These are phyloP conservation scores for Hyaloscypha finlandica DNA, from an alignment of 495 filamentous ascomycete genomes.

Conservation along the genomic window DNA sequence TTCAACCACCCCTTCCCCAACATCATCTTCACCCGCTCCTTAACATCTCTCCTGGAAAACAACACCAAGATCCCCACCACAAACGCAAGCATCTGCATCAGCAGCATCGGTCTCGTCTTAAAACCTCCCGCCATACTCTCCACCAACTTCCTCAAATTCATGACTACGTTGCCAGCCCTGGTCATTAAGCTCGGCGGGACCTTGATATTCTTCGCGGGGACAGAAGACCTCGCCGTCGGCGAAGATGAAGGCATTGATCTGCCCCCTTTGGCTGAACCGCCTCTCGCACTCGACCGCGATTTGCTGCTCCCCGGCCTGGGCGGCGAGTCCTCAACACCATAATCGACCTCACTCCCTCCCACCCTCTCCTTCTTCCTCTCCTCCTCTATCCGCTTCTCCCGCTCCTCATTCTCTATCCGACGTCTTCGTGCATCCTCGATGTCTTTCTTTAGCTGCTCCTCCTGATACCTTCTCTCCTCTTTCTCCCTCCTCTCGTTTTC, in stretches of 20 bases:
- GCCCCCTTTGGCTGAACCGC: slow-evolving; percentile 38
- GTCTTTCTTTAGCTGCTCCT: slow-evolving; percentile 58
- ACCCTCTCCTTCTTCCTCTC: slow-evolving; percentile 35
- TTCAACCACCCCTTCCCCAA: slow-evolving; percentile 78
- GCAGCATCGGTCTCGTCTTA: slow-evolving; percentile 68
- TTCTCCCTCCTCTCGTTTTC: slow-evolving; percentile 63
- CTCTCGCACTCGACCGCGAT: slow-evolving; percentile 32
- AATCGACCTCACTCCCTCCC: slow-evolving; percentile 54
- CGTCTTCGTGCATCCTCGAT: slow-evolving; percentile 59
- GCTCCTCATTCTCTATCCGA: slow-evolving; percentile 54
- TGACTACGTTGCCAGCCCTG: slow-evolving; percentile 50
- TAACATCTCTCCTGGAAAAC: slow-evolving; percentile 70
- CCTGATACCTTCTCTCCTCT: slow-evolving; percentile 62
- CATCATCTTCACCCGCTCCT: slow-evolving; percentile 70
- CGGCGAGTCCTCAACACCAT: slow-evolving; percentile 51
- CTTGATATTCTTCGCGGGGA: slow-evolving; percentile 39
- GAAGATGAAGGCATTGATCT: slow-evolving; percentile 21
- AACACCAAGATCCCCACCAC: slow-evolving; percentile 78
- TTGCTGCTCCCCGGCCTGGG: slow-evolving; percentile 14
- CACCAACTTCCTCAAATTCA: slow-evolving; percentile 61
- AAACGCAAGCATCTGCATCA: slow-evolving; percentile 78
- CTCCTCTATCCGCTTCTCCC: slow-evolving; percentile 45
- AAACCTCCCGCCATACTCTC: slow-evolving; percentile 63
- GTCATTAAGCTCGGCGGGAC: slow-evolving; percentile 46
- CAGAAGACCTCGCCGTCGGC: slow-evolving; percentile 29